phyloP scores from a whole-genome alignment of 495 filamentous ascomycete genomes.

The Hypoxylon cercidicola region DNA sequence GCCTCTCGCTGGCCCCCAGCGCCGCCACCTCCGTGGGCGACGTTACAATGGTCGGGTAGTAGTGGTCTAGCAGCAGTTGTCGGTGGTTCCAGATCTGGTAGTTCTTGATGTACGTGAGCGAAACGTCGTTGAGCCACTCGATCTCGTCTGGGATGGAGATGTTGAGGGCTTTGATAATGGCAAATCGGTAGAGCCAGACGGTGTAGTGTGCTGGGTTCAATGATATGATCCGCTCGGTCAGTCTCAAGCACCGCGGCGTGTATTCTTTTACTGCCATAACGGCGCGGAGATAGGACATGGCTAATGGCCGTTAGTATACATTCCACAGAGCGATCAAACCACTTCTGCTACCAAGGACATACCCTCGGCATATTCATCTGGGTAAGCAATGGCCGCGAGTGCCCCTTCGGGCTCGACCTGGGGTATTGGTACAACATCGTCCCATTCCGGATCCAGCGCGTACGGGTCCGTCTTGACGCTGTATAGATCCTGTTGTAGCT shows the following conservation, averaged over 20 bases:
- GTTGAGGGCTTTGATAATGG: constrained; percentile 73
- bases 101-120: constrained; percentile 89
- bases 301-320: constrained; percentile 44
- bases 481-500: constrained; percentile 53
- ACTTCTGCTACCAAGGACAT: constrained; percentile 48
- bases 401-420: constrained; percentile 83
- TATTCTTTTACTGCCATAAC: constrained; percentile 91
- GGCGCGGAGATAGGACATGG: constrained; percentile 84
- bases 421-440: constrained; percentile 82
- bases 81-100: constrained; percentile 99
- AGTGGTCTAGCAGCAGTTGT: constrained; percentile 79
- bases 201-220: constrained; percentile 98
- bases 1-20: constrained; percentile 66
- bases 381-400: constrained; percentile 89
- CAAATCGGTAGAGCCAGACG: constrained; percentile 94
- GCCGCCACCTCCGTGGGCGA: constrained; percentile 42
- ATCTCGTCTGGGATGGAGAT: constrained; percentile 77
- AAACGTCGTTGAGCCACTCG: constrained; percentile 83
- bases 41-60: constrained; percentile 63
- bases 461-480: constrained; percentile 63
- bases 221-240: constrained; percentile 87
- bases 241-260: constrained; percentile 77
- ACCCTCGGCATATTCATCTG: constrained; percentile 85
- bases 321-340: neutral
- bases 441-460: constrained; percentile 78